These are phyloP conservation scores for Nakazawaea populi DNA, from an alignment of 805 yeast species.

Conservation along the genomic window DNA sequence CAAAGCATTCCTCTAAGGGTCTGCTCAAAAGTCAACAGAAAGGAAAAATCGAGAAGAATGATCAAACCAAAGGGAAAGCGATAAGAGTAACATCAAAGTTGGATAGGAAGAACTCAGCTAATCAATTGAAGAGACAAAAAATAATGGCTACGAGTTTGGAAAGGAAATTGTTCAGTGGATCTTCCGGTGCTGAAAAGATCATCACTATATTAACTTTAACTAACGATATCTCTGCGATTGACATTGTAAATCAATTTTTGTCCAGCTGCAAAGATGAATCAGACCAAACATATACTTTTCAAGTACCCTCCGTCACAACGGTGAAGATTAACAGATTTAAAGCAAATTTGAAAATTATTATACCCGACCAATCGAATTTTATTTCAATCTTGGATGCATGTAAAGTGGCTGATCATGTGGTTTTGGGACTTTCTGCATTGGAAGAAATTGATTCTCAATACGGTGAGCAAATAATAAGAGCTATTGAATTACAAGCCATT, in stretches of 20 bases:
- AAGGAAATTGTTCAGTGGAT: conserved; percentile 74
- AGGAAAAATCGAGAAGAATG: conserved; percentile 81
- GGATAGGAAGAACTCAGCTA: conserved; percentile 74
- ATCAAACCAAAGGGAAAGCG: conserved; percentile 29
- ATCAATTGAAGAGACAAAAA: conserved; percentile 73
- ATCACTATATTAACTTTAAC: conserved; percentile 79
- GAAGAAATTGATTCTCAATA: conserved; percentile 72
- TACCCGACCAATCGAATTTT: conserved; percentile 65
- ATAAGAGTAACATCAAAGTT: conserved; percentile 35
- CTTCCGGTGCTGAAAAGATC: conserved; percentile 73
- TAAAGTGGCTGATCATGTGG: conserved; percentile 81
- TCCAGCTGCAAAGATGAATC: conserved; percentile 26
- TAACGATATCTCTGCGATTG: conserved; percentile 53
- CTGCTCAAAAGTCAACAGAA: conserved; percentile 72
- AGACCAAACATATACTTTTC: conserved; percentile 21
- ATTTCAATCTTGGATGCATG: conserved; percentile 78
- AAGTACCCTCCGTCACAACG: conserved; percentile 44
- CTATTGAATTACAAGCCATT: conserved; percentile 88
- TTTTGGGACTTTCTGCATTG: conserved; percentile 84
- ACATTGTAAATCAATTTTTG: conserved; percentile 48
- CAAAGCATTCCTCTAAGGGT: conserved; percentile 87
- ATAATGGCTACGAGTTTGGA: conserved; percentile 51
- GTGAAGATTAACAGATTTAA: conserved; percentile 61
- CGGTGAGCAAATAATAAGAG: conserved; percentile 88
- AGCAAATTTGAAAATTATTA: conserved; percentile 64